Evolutionary conservation across 345 rosid species (phyloP).

Genomic region (Corchorus olitorius): DNA sequence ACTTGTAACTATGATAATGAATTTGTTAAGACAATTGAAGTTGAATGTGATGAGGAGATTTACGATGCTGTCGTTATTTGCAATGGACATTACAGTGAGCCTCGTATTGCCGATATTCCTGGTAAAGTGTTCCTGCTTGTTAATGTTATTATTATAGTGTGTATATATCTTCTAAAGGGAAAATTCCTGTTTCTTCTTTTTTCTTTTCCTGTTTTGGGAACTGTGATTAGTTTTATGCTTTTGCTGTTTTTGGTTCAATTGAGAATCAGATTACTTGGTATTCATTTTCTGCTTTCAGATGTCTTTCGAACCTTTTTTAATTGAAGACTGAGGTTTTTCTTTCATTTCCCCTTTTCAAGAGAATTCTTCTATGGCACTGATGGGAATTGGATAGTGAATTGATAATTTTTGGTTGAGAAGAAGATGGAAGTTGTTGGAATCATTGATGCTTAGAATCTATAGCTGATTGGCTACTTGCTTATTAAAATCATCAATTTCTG

Average conservation of each 20-base stretch:
- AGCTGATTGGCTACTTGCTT: background rate
- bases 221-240: no score
- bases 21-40: background rate
- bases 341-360: background rate
- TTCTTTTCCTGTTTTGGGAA: no score
- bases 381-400: background rate
- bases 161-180: background rate
- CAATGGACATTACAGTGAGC: conserved; percentile 56
- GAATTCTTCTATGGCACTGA: background rate
- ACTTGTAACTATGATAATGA: conserved; percentile 72
- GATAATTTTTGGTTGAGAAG: background rate
- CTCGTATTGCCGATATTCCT: conserved; percentile 48
- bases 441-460: background rate
- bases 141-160: no score
- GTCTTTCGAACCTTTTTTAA: no score
- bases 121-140: background rate
- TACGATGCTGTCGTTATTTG: conserved; percentile 70
- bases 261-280: no score
- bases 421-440: background rate
- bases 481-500: conserved; percentile 1
- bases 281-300: no score
- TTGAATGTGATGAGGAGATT: no score
- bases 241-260: no score
- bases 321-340: no score
- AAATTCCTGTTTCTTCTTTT: no score